Base-by-base conservation (phyloP, 495 filamentous ascomycete species). In the Penicillium simplicissimum region DNA sequence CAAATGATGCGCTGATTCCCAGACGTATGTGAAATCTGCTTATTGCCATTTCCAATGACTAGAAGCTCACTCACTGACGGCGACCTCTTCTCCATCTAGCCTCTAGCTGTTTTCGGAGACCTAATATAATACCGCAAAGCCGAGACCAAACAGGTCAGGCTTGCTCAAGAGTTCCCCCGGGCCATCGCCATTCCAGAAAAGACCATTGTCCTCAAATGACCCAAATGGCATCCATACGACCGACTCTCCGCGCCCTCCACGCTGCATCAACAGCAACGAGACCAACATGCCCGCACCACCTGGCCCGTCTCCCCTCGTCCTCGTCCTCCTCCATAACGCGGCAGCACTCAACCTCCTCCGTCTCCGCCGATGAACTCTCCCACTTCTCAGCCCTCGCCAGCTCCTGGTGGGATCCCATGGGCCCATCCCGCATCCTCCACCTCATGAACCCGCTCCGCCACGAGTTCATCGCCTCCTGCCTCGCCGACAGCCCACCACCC, bases 401-500 rank as follows among this genome's bases (percentile, higher is more conserved):
- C 66, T 87, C 87, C 67, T 98, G 95, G 95, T 98, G 95, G 95
- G 96, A 98, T 76, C 91, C 95, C 2, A 87, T 96, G 76, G 95
- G 95, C 55, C 87, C 92, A 19, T 97, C 92, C 0, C 87, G 93
- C 14, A 87, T 96, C 62, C 87, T 98, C 2, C 96, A 98, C 74
- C 87, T 96, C 52, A 98, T 98, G 95, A 98, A 98, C 80, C 95
- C 96, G 10, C 85, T 96, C 43, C 92, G 95, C 35, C 92, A 97
- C 74, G 87, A 92, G 69, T 98, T 98, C 79, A 95, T 98, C 73
- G 75, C 78, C 3, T 72, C 79, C 37, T 96, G 93, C 66, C 87
- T 83, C 60, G 74, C 82, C 64, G 77, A 78, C 43, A 71, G 68
- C 25, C 64, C 51, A 8, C 69, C 69, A 71, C 63, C 47, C 47